Evolutionary conservation across 2,329 filamentous ascomycete genomes (phyloP), one percentile per base, ranked within the genome.

Genomic region (Stagonosporopsis chrysanthemi): DNA sequence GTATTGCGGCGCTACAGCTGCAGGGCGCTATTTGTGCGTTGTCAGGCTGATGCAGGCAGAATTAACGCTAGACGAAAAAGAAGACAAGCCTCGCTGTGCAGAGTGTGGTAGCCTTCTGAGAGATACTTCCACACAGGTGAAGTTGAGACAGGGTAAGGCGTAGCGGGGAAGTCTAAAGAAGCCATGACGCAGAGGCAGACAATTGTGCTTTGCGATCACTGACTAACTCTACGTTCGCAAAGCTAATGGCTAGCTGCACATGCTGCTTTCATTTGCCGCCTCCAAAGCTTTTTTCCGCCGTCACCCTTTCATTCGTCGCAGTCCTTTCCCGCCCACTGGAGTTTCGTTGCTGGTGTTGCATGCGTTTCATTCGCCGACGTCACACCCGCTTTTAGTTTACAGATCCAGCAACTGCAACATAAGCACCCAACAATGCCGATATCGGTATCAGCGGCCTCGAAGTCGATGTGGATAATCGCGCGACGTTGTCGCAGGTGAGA

Each of bases 141-240:
- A 52, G 47, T 31, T 38, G 49, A 19, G 51, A 47, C 29, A 48
- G 26, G 43, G n/a, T 26, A 39, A n/a, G 40, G 17, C 17, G 40
- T 55, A 33, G 57, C 54, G 52, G 58, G 45, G 60, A 51, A 53
- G 51, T 50, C 51, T 60, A 53, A n/a, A 41, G 56, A 52, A 47
- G 44, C 52, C 58, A 62, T 62, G 63, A 63, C 58, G 60, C 56
- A 56, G 50, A 61, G 51, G 46, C 49, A 56, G 49, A 36, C 46
- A 50, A 46, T 39, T 40, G 54, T 31, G 43, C 29, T 57, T 52
- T 57, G 54, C 48, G n/a, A 52, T 52, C 24, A 52, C 42, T 52
- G 38, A 52, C 54, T 52, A 52, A 57, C 54, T 57, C 29, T n/a
- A 48, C 38, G 36, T n/a, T 44, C 38, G 36, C 54, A 49, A 52